Evolutionary conservation across 2,329 filamentous ascomycete genomes (phyloP), one percentile per base, ranked within the genome.

Genomic region (Claviceps monticola): DNA sequence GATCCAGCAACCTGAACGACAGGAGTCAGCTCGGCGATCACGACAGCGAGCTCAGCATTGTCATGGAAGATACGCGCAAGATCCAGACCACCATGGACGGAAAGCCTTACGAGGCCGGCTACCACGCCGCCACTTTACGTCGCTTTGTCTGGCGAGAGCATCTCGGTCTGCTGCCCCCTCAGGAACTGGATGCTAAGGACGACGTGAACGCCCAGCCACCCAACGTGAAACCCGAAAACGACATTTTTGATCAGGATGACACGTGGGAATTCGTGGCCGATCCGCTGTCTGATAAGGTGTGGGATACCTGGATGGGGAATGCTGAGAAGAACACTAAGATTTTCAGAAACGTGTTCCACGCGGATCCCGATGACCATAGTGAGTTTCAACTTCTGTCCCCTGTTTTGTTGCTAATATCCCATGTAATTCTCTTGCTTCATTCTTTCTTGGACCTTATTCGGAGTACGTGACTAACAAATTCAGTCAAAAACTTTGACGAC

Each of bases 1-100:
- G 88, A 17, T 89, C 84, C 26, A 88, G 86, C 56, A 97, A 96
- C 67, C 75, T 96, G 60, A 97, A 96, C 65, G 91, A 97, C 64
- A 84, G 91, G 50, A 81, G 87, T 49, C 90, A 95, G 67, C 71
- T 93, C 5, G 91, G 91, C 14, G 80, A 84, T 59, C 91, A 95
- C 66, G 91, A 97, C 66, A 93, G 86, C 48, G 91, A 97, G 65
- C 77, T 97, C 41, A 85, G 86, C 41, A 86, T 96, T 51, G 82
- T 97, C 46, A 86, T 96, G 76, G 84, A 94, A 61, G 91, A 97
- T 64, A 84, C 79, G 0, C 82, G 82, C 8, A 75, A 71, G 5
- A 69, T 96, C 2, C 73, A 79, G 7, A 88, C 80, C 5, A 79
- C 67, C 23, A 95, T 97, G 88, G 76, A 86, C 57, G 90, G 90